phyloP scores from a whole-genome alignment of 108 stramenopile species.

The Skeletonema grethae region DNA sequence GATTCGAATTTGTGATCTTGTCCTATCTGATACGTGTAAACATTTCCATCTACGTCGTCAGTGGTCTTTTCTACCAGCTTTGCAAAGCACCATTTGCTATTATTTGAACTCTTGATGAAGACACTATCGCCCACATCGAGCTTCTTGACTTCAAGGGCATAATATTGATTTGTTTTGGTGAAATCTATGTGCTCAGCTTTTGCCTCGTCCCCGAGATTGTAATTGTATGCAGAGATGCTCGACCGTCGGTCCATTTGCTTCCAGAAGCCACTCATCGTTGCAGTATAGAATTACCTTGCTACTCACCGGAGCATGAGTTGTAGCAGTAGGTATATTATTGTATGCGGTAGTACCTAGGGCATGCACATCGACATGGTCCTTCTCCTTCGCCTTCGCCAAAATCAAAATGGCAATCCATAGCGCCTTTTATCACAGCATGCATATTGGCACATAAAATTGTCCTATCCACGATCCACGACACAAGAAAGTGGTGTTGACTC shows the following conservation, averaged over 20 bases:
- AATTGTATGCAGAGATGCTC: background rate
- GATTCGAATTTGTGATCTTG: background rate
- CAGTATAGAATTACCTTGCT: too few species aligned
- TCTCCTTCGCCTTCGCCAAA: too few species aligned
- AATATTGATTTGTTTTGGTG: background rate
- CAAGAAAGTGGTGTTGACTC: too few species aligned
- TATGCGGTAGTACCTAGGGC: too few species aligned
- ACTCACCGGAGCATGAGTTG: too few species aligned
- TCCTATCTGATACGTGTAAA: background rate
- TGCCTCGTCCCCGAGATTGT: background rate
- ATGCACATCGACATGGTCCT: too few species aligned
- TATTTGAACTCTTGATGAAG: background rate
- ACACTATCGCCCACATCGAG: background rate
- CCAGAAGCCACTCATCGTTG: background rate
- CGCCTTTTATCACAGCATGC: too few species aligned
- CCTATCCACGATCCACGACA: too few species aligned
- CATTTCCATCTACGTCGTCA: background rate
- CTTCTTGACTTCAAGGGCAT: background rate
- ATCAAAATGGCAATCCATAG: background rate
- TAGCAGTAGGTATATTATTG: too few species aligned
- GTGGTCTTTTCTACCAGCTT: background rate
- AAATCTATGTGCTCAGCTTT: background rate
- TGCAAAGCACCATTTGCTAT: background rate
- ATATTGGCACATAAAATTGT: too few species aligned
- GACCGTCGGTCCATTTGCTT: background rate